Evolutionary conservation across 2,329 filamentous ascomycete genomes (phyloP), one percentile per base, ranked within the genome.

Genomic region (Sporothrix humicola): DNA sequence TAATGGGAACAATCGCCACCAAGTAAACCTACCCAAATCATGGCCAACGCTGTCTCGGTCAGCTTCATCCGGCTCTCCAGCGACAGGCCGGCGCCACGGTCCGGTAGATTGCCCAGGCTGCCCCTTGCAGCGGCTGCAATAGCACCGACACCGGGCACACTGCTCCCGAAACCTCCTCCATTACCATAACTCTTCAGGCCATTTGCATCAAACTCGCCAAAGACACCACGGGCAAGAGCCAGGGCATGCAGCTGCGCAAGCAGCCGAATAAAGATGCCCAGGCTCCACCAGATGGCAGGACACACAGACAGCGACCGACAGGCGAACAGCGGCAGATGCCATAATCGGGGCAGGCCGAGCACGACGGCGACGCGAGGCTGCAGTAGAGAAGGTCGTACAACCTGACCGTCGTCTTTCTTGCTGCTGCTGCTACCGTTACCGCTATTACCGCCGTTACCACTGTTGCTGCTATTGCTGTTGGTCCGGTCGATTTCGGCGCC

Each of bases 291-390:
- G 65, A 90, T 84, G 70, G 91, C 90, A 17, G 93, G 92, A 26
- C 87, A 85, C 71, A 92, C 89, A 74, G 91, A 93, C 75, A 92
- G 83, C 31, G 92, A 88, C n/a, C 93, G 90, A 77, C 92, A 90
- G 75, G 91, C 84, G 76, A 94, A 89, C 72, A 95, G 86, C 73
- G 91, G 90, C 58, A 92, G 85, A 80, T 95, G 91, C 91, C 92
- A 95, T 75, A 86, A 86, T 75, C 86, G 86, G 72, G 91, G 90
- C 17, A 96, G 89, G 70, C 93, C 92, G 65, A 95, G 87, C 46
- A 93, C 88, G 77, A 94, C 92, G 76, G 93, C 93, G 73, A 95
- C 89, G 73, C 92, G 92, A 13, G 93, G 93, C 79, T 94, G 92
- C 59, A 94, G 85, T 71, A 91, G 83, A 17, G 87, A 79, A 9